phyloP scores from a whole-genome alignment of 2,329 filamentous ascomycete genomes.

The Kalaharituber pfeilii region DNA sequence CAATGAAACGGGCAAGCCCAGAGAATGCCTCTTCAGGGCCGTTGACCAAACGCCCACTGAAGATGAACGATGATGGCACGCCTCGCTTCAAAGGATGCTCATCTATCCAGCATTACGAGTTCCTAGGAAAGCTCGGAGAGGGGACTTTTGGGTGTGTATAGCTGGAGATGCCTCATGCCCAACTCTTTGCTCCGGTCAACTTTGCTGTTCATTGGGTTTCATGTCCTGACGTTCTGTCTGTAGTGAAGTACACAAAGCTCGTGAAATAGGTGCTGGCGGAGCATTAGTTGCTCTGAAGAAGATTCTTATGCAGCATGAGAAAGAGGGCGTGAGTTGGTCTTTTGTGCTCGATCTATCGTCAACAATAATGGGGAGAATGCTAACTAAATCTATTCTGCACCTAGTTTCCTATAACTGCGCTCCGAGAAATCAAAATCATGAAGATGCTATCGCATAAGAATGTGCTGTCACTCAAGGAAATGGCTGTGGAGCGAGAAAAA shows the following conservation, averaged over 20 bases:
- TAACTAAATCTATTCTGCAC: too few species aligned
- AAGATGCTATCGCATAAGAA: conserved; percentile 90
- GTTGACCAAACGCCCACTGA: conserved; percentile 16
- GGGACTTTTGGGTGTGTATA: conserved; percentile 69
- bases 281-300: conserved; percentile 81
- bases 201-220: background rate
- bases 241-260: conserved; percentile 80
- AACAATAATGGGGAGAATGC: background rate
- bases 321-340: conserved; percentile 62
- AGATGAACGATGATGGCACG: conserved; percentile 26
- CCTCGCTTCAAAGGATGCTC: conserved; percentile 69
- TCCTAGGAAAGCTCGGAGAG: conserved; percentile 72
- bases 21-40: conserved; percentile 14
- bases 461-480: conserved; percentile 73
- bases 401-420: conserved; percentile 88
- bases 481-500: conserved; percentile 70
- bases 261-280: conserved; percentile 55
- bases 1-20: conserved; percentile 18
- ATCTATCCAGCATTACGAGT: conserved; percentile 60
- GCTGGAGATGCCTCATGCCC: too few species aligned
- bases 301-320: conserved; percentile 98
- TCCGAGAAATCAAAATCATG: conserved; percentile 92
- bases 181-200: background rate
- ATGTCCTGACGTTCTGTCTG: too few species aligned
- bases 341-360: too few species aligned